Percentiles rank a stretch among this genome's conserved stretches.
Conservation (phyloP, 2,329 filamentous ascomycete genomes). For the Alternaria dauci region DNA sequence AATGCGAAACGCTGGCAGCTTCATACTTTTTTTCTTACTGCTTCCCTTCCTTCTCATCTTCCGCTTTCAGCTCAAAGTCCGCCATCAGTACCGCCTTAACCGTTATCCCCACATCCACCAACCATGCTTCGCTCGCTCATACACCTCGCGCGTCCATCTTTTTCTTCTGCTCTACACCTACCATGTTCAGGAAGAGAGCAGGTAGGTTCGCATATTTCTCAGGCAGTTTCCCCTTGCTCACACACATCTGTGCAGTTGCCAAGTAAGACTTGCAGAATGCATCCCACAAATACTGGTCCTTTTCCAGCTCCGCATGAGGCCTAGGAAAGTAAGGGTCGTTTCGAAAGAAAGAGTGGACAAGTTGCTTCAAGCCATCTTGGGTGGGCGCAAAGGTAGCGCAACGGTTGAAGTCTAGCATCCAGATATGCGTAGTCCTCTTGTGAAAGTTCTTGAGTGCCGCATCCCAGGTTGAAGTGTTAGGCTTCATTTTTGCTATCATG, state of each 20-base stretch:
- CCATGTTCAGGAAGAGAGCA: neutral
- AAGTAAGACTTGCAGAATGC: neutral
- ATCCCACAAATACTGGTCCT: neutral
- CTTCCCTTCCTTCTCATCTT: too few species aligned
- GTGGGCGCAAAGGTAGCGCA: slow-evolving; percentile 57
- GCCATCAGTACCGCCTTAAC: slow-evolving; percentile 30
- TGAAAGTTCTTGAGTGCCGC: neutral
- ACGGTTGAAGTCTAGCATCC: slow-evolving; percentile 67
- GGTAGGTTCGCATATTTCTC: neutral
- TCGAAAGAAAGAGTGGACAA: slow-evolving; percentile 54
- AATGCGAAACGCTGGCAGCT: too few species aligned
- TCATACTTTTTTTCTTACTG: neutral
- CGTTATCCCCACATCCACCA: too few species aligned
- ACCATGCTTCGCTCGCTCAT: neutral
- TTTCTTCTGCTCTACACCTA: neutral
- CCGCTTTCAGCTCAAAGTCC: slow-evolving; percentile 24
- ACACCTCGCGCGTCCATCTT: neutral
- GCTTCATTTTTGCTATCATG: neutral
- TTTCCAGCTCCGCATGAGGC: neutral
- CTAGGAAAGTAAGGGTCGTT: slow-evolving; percentile 62
- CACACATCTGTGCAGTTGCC: neutral
- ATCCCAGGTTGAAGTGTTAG: neutral
- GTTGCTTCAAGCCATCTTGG: slow-evolving; percentile 50
- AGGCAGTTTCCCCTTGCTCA: neutral
- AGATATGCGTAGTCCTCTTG: slow-evolving; percentile 17